Evolutionary conservation across 352 stramenopile species (phyloP), one percentile per base, ranked within the genome.

Genomic region (Phytophthora cactorum): DNA sequence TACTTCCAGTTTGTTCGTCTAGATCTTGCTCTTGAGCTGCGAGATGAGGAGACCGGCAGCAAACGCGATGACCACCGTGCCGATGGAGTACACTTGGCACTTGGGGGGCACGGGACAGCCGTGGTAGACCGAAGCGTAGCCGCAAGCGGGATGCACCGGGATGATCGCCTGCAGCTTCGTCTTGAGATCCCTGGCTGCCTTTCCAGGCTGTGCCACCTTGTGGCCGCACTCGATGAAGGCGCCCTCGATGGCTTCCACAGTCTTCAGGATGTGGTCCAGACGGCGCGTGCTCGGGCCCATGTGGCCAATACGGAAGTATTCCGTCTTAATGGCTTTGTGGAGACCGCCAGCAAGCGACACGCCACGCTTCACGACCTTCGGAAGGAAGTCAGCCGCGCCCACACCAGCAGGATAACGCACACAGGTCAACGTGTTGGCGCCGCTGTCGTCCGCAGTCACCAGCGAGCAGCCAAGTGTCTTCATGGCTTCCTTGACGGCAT

Each of bases 291-390:
- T 91, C 43, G 84, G 86, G 10, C 86, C 86, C 86, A 93, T 93
- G 79, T 93, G 86, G 39, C 86, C 86, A 58, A 93, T 93, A 36
- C 86, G 86, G 65, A 93, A 93, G 77, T 93, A 93, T 54, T 93
- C 78, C 22, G 77, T 91, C 80, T 93, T 93, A 70, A 93, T 93
- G 49, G 87, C 65, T 63, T 90, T 90, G 75, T 91, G 86, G 32
- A 93, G 70, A 1, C 83, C 86, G 5, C 86, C 86, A 8, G 86
- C 83, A 15, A 93, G 75, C 55, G 86, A 93, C 29, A 93, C 84
- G 6, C 86, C 86, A 41, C 80, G 82, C 58, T 86, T 79, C 9
- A 84, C 72, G 4, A 90, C 84, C 66, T 92, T 93, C 22, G 86
- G 84, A 50, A 93, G 53, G 53, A 93, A 90, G 66, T 91, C 84